phyloP scores from a whole-genome alignment of 345 rosid genomes.

The Punica granatum region DNA sequence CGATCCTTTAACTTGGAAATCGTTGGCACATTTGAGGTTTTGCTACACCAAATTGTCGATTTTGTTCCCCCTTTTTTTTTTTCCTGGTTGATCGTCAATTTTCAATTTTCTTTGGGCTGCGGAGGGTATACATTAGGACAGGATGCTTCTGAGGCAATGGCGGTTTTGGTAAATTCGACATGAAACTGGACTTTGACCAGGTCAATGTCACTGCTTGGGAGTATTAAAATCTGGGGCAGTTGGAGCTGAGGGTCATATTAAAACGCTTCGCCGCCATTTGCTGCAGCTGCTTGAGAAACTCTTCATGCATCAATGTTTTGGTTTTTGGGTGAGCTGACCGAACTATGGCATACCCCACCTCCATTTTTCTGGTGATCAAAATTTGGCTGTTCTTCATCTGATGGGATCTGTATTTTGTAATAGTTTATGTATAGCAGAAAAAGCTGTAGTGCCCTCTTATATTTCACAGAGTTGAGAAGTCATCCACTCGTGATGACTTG shows the following conservation, averaged over 20 bases:
- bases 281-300: background rate
- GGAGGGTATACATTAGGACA: background rate
- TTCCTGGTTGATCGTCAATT: background rate
- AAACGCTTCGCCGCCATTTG: background rate
- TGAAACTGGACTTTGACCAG: background rate
- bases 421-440: background rate
- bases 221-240: background rate
- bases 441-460: background rate
- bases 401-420: background rate
- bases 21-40: background rate
- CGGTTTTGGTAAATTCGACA: background rate
- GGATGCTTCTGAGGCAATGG: background rate
- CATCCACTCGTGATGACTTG: background rate
- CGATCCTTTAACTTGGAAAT: background rate
- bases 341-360: background rate
- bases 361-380: background rate
- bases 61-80: background rate
- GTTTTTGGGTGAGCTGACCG: background rate
- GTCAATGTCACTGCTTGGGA: conserved; percentile 3
- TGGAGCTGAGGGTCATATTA: background rate
- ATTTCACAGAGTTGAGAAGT: background rate
- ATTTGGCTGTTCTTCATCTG: background rate
- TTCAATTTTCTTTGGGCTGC: background rate
- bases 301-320: background rate
- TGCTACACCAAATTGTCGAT: background rate